Evolutionary conservation across 176 grass and related monocot genomes (phyloP), one percentile per base, ranked within the genome.

Genomic region (Poa annua): DNA sequence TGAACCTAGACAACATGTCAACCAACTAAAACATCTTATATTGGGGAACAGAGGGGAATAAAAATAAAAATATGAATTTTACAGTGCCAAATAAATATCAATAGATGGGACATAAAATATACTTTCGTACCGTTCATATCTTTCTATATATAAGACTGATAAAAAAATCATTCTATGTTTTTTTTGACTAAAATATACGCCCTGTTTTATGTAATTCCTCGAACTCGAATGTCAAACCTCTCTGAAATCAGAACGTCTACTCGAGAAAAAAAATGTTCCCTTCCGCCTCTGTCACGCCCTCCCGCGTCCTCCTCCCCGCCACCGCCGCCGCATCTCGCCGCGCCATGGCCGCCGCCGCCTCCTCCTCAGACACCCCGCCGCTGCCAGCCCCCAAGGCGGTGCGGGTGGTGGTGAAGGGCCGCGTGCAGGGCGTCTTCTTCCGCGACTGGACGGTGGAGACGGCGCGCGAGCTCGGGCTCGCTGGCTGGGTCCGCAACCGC

Each of bases 341-440:
- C 25, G 47, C 35, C 83, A 90, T 86, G 83, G 35, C 73, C 8
- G 35, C 82, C 3, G 15, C 44, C 33, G 22, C 25, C 1, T 7
- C 33, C 35, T 15, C 79, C 32, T 22, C 55, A 4, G 38, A 7
- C 22, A 57, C n/a, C 35, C 55, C 82, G 0, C 60, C 51, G n/a
- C 38, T 50, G 10, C 20, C 71, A 41, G 6, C 29, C 51, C 11
- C 53, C 53, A 89, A 86, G 74, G 88, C 84, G 91, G 83, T 97
- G 55, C 80, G 89, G 66, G 91, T 93, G 70, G 79, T 90, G 68
- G 84, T 98, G 35, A 95, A 95, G 84, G 92, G 91, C 22, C 88
- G 91, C 41, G 92, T 98, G 75, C 96, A 98, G 86, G 91, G 96
- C 4, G 93, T 98, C 60, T 95, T 88, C 89, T 98, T 98, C 87